Conservation (phyloP, 345 rosid genomes). For the Aegle marmelos region DNA sequence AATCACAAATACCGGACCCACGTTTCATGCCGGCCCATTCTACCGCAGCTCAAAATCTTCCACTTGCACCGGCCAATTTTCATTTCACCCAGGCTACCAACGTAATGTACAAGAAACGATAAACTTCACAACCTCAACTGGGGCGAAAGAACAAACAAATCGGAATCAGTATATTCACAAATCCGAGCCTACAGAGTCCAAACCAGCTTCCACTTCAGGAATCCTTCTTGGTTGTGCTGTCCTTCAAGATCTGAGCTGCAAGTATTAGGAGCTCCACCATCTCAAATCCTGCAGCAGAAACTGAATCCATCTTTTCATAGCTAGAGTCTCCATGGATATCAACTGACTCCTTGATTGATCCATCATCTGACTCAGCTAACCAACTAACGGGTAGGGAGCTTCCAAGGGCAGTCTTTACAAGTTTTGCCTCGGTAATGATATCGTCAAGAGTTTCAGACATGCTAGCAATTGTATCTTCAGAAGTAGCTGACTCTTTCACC, state of each 20-base stretch:
- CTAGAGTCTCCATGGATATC: conserved; percentile 27
- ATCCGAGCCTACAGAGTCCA: not conserved
- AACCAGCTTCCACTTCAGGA: conserved; percentile 16
- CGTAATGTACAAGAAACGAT: not conserved
- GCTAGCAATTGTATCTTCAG: conserved; percentile 30
- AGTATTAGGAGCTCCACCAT: conserved; percentile 93
- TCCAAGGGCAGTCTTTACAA: conserved; percentile 86
- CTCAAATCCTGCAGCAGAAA: conserved; percentile 92
- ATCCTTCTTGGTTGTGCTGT: conserved; percentile 13
- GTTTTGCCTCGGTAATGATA: conserved; percentile 67
- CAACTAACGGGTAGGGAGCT: conserved; percentile 88
- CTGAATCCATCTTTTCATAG: conserved; percentile 57
- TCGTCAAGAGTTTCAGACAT: conserved; percentile 44
- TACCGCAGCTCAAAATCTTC: not conserved
- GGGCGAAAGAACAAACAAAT: not conserved
- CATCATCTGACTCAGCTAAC: conserved; percentile 68
- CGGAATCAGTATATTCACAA: not conserved
- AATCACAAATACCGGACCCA: not conserved
- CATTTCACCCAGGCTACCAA: not conserved
- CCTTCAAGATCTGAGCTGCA: conserved; percentile 65
- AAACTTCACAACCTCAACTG: not conserved
- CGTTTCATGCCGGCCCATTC: not conserved
- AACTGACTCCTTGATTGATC: conserved; percentile 27
- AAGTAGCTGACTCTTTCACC: conserved; percentile 52
- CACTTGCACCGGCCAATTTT: not conserved